Percentiles rank a stretch among this genome's conserved stretches.
phyloP scores from a whole-genome alignment of 2,329 filamentous ascomycete species.

The Hypocrella siamensis region DNA sequence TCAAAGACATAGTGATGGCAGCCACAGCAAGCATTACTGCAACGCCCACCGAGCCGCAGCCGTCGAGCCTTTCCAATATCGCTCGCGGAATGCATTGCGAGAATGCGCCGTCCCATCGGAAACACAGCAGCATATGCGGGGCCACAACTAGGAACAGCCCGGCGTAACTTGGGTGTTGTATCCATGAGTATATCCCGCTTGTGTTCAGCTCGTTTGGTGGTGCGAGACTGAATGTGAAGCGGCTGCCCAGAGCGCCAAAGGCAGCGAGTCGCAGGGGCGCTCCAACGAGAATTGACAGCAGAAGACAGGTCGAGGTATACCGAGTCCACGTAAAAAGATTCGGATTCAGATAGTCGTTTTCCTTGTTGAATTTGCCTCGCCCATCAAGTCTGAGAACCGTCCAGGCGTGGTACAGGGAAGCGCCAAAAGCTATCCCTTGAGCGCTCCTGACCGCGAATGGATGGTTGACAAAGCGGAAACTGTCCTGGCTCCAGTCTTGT shows the following conservation, averaged over 20 bases:
- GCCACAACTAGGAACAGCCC: slow-evolving; percentile 21
- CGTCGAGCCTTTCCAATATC: slow-evolving; percentile 4
- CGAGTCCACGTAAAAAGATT: slow-evolving; percentile 17
- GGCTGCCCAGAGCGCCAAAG: slow-evolving; percentile 27
- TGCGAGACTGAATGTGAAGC: slow-evolving; percentile 37
- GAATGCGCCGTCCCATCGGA: slow-evolving; percentile 19
- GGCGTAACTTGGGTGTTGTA: slow-evolving; percentile 38
- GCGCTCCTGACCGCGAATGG: neutral
- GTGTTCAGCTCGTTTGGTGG: slow-evolving; percentile 29
- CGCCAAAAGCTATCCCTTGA: neutral
- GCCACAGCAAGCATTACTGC: neutral
- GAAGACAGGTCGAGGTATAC: slow-evolving; percentile 13
- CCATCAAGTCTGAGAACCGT: neutral
- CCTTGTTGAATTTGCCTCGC: neutral
- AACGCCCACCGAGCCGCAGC: slow-evolving; percentile 1
- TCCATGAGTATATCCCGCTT: slow-evolving; percentile 27
- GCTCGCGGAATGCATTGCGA: slow-evolving; percentile 21
- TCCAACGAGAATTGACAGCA: slow-evolving; percentile 12
- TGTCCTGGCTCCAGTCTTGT: slow-evolving; percentile 2
- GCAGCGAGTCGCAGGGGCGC: slow-evolving; percentile 18
- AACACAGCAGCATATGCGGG: slow-evolving; percentile 16
- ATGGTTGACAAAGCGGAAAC: neutral
- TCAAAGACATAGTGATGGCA: slow-evolving; percentile 4
- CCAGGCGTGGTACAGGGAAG: slow-evolving; percentile 1
- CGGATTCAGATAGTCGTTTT: slow-evolving; percentile 8